Percentiles rank a stretch among this genome's conserved stretches.
Evolutionary conservation across 306 rosid genomes (phyloP).

Genomic region (Vigna reflexopilosa): DNA sequence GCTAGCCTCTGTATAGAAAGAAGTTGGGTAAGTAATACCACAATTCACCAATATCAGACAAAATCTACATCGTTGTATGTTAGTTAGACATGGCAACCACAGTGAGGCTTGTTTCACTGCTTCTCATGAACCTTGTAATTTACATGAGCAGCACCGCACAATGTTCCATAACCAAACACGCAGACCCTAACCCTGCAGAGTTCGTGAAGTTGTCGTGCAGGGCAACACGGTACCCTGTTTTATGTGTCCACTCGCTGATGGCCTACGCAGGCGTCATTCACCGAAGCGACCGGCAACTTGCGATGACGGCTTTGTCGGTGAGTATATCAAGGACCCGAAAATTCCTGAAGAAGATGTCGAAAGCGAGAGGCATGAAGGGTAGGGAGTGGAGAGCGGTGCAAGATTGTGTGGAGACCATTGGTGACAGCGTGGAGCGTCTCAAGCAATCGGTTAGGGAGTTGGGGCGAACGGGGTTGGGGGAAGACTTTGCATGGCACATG

Average conservation of each 20-base stretch:
- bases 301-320: constrained; percentile 69
- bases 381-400: constrained; percentile 64
- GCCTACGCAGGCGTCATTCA: constrained; percentile 53
- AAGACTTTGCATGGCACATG: constrained; percentile 75
- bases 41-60: not conserved
- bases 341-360: constrained; percentile 58
- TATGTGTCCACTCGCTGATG: constrained; percentile 64
- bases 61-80: too few relatives aligned
- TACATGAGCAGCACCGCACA: constrained; percentile 26
- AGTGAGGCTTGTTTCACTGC: constrained; percentile 39
- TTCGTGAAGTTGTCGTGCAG: constrained; percentile 73
- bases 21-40: too few relatives aligned
- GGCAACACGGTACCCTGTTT: constrained; percentile 62
- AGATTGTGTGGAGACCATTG: constrained; percentile 83
- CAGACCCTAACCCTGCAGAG: constrained; percentile 41
- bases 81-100: constrained; percentile 53
- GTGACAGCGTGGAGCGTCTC: constrained; percentile 67
- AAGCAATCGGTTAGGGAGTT: constrained; percentile 67
- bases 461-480: constrained; percentile 54
- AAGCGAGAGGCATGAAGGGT: constrained; percentile 50
- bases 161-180: too few relatives aligned
- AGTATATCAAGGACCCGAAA: constrained; percentile 61
- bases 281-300: constrained; percentile 63
- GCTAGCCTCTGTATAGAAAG: too few relatives aligned
- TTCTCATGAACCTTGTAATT: constrained; percentile 31